Evolutionary conservation across 2,329 filamentous ascomycete genomes (phyloP), one percentile per base, ranked within the genome.

Genomic region (Elsinoe perseae): DNA sequence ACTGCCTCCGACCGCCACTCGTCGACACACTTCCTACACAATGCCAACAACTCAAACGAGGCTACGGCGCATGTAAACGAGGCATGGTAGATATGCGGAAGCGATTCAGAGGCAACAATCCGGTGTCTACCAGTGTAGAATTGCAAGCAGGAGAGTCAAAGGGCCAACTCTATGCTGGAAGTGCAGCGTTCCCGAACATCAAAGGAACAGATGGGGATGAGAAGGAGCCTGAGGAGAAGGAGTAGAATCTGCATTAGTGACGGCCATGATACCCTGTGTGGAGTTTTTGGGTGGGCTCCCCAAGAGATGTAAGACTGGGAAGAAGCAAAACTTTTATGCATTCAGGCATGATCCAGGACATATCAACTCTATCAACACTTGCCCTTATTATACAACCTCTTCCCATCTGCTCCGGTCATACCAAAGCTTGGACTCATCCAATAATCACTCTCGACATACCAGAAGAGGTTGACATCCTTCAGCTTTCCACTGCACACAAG

Each of bases 61-160:
- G 90, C 44, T 93, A 95, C 66, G 87, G 89, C 70, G 89, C 96
- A 69, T 98, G 93, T 80, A 95, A 95, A 68, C 87, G 92, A 62
- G 93, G 93, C 62, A 83, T 95, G 83, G 87, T 97, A 64, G 93
- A 98, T 71, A 98, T 98, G 93, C 88, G 93, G 70, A 97, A 97
- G 76, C 86, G 93, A 30, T 97, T 98, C 74, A 83, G 93, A 56
- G 93, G 93, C 58, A 97, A 97, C 75, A 83, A 89, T 70, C 90
- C 93, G 55, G 84, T 95, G 62, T 78, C 82, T 21, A 81, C 86
- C 62, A 77, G 83, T 64, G 78, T 83, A 67, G 78, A 85, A 62
- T 71, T 81, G 57, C 84, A 88, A 63, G 75, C 75, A 23, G 74
- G 75, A 10, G 62, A 62, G 23, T 67, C 69, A 46, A 62, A 66